These are phyloP conservation scores for Eremomyces bilateralis DNA, from an alignment of 495 filamentous ascomycete species.

Conservation along the genomic window DNA sequence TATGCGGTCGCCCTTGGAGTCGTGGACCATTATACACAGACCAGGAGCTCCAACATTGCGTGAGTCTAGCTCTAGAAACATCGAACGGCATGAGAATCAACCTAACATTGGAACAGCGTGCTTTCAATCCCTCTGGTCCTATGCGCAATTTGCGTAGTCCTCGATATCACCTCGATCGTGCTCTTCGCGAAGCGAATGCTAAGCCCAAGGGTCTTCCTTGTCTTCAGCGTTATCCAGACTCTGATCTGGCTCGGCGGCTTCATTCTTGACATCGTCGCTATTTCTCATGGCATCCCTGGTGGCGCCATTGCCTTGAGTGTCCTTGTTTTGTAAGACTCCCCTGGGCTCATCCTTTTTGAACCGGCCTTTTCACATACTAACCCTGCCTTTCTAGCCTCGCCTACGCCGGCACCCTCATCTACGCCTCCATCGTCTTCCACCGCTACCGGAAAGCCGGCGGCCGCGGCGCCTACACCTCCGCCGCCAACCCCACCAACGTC, in stretches of 20 bases:
- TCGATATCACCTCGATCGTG: conserved; percentile 12
- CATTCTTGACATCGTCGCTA: conserved; percentile 7
- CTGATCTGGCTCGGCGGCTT: conserved; percentile 9
- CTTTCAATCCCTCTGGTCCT: conserved; percentile 10
- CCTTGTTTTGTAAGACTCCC: conserved; percentile 8
- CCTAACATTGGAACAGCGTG: conserved; percentile 3
- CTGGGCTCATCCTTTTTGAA: background rate
- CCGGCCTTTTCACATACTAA: background rate
- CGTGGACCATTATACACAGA: background rate
- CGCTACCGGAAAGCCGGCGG: conserved; percentile 3
- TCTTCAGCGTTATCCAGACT: conserved; percentile 11
- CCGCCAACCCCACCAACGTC: too few relatives aligned
- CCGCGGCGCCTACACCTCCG: too few relatives aligned
- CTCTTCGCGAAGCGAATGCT: conserved; percentile 8
- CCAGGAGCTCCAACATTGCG: background rate
- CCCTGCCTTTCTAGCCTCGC: conserved; percentile 1
- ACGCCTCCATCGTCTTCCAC: conserved; percentile 7
- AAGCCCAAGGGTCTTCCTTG: conserved; percentile 9
- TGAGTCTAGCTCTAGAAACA: conserved; percentile 3
- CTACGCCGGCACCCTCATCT: conserved; percentile 12
- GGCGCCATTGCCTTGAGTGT: conserved; percentile 4
- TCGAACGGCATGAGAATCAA: background rate
- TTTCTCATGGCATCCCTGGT: conserved; percentile 3
- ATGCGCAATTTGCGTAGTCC: conserved; percentile 9
- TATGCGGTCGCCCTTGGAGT: conserved; percentile 5